These are phyloP conservation scores for Nemophila menziesii DNA, from an alignment of 257 asterid genomes.

Conservation along the genomic window DNA sequence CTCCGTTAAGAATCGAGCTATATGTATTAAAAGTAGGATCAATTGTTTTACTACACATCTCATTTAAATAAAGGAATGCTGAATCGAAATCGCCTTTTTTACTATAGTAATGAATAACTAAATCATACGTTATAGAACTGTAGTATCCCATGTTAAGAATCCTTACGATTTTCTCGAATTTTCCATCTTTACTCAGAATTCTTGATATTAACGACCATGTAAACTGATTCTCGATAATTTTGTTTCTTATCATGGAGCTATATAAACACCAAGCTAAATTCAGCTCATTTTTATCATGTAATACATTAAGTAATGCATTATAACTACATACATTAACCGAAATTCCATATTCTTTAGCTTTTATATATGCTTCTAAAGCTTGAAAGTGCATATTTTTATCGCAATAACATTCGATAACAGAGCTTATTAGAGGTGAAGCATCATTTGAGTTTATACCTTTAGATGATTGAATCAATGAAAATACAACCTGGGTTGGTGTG, in stretches of 20 bases:
- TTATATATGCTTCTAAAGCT: constrained; percentile 33
- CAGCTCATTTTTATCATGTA: constrained; percentile 35
- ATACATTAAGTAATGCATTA: constrained; percentile 38
- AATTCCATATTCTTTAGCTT: constrained; percentile 27
- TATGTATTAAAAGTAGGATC: constrained; percentile 40
- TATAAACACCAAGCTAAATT: constrained; percentile 53
- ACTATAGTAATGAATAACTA: constrained; percentile 46
- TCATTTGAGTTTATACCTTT: constrained; percentile 17
- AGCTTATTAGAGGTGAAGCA: constrained; percentile 26
- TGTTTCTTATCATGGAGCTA: constrained; percentile 45
- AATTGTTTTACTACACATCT: constrained; percentile 23
- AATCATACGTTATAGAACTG: constrained; percentile 27
- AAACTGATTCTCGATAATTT: constrained; percentile 28
- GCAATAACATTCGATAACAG: constrained; percentile 46
- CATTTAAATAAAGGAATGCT: constrained; percentile 36
- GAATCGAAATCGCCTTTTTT: constrained; percentile 51
- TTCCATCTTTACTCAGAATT: constrained; percentile 38
- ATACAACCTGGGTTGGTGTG: constrained; percentile 36
- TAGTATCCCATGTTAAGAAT: constrained; percentile 38
- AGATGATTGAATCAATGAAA: constrained; percentile 26
- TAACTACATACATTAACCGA: constrained; percentile 25
- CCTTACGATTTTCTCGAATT: constrained; percentile 34
- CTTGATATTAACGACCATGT: constrained; percentile 49
- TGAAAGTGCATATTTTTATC: constrained; percentile 27
- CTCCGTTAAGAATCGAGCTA: constrained; percentile 65